Base-by-base conservation (phyloP, 1,284 basidiomycete genomes). In the Malassezia nana region DNA sequence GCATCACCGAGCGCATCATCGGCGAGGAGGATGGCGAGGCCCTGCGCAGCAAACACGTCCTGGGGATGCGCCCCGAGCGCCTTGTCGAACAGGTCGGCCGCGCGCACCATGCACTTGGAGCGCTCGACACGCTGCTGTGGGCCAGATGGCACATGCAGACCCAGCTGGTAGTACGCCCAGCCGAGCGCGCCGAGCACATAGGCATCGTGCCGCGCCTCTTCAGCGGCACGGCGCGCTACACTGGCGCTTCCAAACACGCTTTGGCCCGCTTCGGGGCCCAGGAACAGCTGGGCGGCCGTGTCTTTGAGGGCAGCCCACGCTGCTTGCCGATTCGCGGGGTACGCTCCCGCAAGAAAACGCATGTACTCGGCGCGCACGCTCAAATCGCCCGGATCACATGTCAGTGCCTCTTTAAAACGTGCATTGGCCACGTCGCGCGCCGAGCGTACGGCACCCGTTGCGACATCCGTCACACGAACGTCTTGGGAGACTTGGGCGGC, bases 121-220 rank as follows among this genome's bases (percentile, higher is more conserved):
- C 65, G 58, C 26, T 69, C 67, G 16, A 62, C 64, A 24, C 61
- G 63, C 32, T 59, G 55, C 5, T 56, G 56, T 6, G 67, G 52
- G 0, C 66, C 69, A 3, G 62, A 31, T 16, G 60, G n/a, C 8
- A 58, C 56, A 47, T 66, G 64, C 12, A 67, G 52, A 6, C 61
- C 67, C 6, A 72, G 58, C 48, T 74, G 64, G 51, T 74, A 74
- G 59, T 72, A 74, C 1, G 69, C 56, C 69, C 69, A 74, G 25
- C 69, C 71, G 38, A 72, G 63, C 30, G 59, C 52, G 30, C 64
- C 53, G 24, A 74, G 64, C 40, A 60, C 64, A 38, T 61, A 68
- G 2, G 69, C 46, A 32, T 74, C 71, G 35, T 65, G 62, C 16
- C 66, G 58, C 10, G 64, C 69, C 33, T 58, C 53, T 6, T 69